Evolutionary conservation across 345 rosid species (phyloP), one percentile per base, ranked within the genome.

Genomic region (Eucalyptus lansdowneana): DNA sequence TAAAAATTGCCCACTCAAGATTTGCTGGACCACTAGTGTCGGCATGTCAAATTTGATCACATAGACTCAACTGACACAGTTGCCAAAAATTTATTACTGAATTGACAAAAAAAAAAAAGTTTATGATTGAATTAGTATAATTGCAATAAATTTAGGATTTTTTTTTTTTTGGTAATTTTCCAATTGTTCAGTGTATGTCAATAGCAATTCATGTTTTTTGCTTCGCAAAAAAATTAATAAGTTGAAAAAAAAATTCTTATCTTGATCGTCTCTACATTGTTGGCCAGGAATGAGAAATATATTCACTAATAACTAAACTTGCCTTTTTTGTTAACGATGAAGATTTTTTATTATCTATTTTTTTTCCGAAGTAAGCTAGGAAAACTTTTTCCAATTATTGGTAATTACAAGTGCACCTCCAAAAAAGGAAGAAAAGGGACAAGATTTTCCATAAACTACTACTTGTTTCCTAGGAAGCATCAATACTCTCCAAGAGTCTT

Each of bases 81-180:
- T 53, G 25, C 11, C 11, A 21, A 53, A 53, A 0, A 53, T 53
- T 2, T 53, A 8, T 53, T 9, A 4, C 0, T 21, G 0, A 53
- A 53, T 53, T 53, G 11, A 53, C 2, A 19, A 53, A 21, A 53
- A 53, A 17, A 53, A 21, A 51, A 16, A n/a, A n/a, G 4, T 51
- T 19, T 19, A 19, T 53, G 0, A 19, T 53, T 19, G 4, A 53
- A 53, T 53, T 19, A 2, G 0, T 5, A 53, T 0, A 53, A 53
- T 53, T 53, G 1, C 2, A 53, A 19, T 7, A 53, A 0, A 1
- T 21, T 19, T 53, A 53, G 0, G 0, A 53, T 17, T 53, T 53
- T 53, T 53, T 53, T 17, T 53, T 53, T 53, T 53, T 53, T 53
- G 5, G 5, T 53, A 53, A 4, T 53, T 53, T 21, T 21, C 11